Base-by-base conservation (phyloP, 352 stramenopile genomes). In the Ophiocytium majus region DNA sequence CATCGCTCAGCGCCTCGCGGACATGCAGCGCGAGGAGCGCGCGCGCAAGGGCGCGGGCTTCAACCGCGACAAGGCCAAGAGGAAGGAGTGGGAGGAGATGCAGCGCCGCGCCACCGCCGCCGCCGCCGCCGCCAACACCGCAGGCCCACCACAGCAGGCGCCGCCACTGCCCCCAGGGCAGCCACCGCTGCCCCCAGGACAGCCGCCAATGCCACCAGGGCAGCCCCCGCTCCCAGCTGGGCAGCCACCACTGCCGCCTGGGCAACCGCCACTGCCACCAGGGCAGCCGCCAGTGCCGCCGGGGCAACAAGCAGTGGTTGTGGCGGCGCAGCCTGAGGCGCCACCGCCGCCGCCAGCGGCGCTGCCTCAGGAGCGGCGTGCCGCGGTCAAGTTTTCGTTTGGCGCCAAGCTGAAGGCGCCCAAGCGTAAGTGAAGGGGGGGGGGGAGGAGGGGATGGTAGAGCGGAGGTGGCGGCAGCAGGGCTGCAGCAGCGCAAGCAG, bases 81-180 rank as follows among this genome's bases (percentile, higher is more conserved):
- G 57, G 64, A 87, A 82, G 57, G 83, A 87, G 63, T 84, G 83
- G 78, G 83, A 87, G 50, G 79, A 87, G 79, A 87, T 87, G 83
- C 66, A 87, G 81, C 80, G 81, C 43, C 71, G 83, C 17, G 36
- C 83, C 31, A 64, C 80, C 32, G 83, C 83, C 28, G 71, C 83
- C 57, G 57, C 63, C 23, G 83, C 79, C 28, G 79, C 63, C 33
- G 71, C n/a, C n/a, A n/a, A n/a, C n/a, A n/a, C n/a, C n/a, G n/a
- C n/a, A n/a, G n/a, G n/a, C n/a, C n/a, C n/a, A n/a, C n/a, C n/a
- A n/a, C 66, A 35, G 35, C 66, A 78, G 66, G 5, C 5, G 66
- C 66, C 5, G 35, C 35, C 5, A 5, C 66, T 43, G 66, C 66
- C 5, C 35, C 66, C 5, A 5, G 5, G 5, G 35, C 43, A 57